Conservation (phyloP, 2,329 filamentous ascomycete species). For the Chaetothyriales sp. region DNA sequence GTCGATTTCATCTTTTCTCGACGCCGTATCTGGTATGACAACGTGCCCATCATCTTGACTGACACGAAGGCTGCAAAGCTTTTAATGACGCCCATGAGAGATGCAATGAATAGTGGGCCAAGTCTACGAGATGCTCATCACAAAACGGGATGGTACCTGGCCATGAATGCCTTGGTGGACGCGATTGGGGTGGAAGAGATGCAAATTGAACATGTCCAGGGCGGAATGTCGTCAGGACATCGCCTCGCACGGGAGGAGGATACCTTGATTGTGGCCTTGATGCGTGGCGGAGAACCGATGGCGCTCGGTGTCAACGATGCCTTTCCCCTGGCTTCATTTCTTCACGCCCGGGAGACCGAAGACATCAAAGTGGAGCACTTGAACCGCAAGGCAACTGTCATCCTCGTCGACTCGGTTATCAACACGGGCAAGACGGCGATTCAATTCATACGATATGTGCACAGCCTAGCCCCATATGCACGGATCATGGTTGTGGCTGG, state of each 20-base stretch:
- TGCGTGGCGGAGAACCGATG: constrained; percentile 50
- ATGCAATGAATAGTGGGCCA: constrained; percentile 33
- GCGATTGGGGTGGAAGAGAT: constrained; percentile 37
- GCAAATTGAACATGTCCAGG: constrained; percentile 39
- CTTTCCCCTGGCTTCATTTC: constrained; percentile 37
- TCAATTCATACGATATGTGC: constrained; percentile 36
- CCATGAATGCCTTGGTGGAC: constrained; percentile 10
- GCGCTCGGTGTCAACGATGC: constrained; percentile 41
- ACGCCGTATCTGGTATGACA: constrained; percentile 6
- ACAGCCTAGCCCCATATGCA: constrained; percentile 24
- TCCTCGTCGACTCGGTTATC: constrained; percentile 44
- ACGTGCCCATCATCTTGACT: constrained; percentile 8
- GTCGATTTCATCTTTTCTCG: constrained; percentile 15
- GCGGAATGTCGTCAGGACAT: constrained; percentile 29
- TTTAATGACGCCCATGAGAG: constrained; percentile 39
- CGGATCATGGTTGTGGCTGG: constrained; percentile 41
- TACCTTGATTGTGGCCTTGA: constrained; percentile 44
- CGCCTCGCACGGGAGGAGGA: constrained; percentile 32
- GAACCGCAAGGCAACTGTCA: constrained; percentile 24
- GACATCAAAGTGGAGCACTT: constrained; percentile 34
- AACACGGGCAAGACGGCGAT: constrained; percentile 40
- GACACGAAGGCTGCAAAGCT: constrained; percentile 32
- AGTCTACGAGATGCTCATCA: constrained; percentile 35
- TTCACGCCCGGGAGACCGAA: constrained; percentile 29
- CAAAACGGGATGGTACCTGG: constrained; percentile 22